Base-by-base conservation (phyloP, 1,284 basidiomycete genomes). In the Pulveroboletus sp. region DNA sequence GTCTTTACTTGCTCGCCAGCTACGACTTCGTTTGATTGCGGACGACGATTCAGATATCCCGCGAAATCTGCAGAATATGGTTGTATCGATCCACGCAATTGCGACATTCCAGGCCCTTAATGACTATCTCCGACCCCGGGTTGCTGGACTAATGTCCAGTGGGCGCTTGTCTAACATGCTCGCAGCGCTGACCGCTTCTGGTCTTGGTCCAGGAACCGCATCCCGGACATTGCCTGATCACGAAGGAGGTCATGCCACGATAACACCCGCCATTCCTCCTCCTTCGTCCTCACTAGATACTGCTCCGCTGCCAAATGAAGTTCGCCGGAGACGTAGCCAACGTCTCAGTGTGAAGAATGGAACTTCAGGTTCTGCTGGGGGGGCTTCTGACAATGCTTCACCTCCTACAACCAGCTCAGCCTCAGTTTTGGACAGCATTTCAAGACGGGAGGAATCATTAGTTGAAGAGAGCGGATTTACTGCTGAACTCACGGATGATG, bases 91-190 rank as follows among this genome's bases (percentile, higher is more conserved):
- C 58, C 95, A 97, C 68, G 95, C 94, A 4, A 96, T 98, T 57
- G 95, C 95, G 0, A 96, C 94, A 0, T 93, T 98, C 79, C 93
- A 95, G 71, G 93, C 94, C 1, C 80, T 98, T 35, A 93, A 96
- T 65, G 94, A 96, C 71, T 98, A 97, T 70, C 82, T 98, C 13
- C 87, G 93, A 0, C 95, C 95, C 17, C 82, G 93, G 10, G 87
- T 98, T 24, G 80, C 92, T n/a, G 91, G 92, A 9, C 73, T 89
- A 7, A 72, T 86, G 48, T 80, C 81, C 9, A 77, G 80, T 56
- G 79, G 83, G 32, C 82, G 93, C 15, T 73, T 98, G 15, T 91
- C 92, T 5, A 88, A 89, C 40, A 93, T 98, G 84, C 82, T 98
- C 46, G 94, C 95, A 29, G 91, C 95, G 4, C 80, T 97, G 50